Base-by-base conservation (phyloP, 2,329 filamentous ascomycete genomes). In the Aspergillus sclerotialis region DNA sequence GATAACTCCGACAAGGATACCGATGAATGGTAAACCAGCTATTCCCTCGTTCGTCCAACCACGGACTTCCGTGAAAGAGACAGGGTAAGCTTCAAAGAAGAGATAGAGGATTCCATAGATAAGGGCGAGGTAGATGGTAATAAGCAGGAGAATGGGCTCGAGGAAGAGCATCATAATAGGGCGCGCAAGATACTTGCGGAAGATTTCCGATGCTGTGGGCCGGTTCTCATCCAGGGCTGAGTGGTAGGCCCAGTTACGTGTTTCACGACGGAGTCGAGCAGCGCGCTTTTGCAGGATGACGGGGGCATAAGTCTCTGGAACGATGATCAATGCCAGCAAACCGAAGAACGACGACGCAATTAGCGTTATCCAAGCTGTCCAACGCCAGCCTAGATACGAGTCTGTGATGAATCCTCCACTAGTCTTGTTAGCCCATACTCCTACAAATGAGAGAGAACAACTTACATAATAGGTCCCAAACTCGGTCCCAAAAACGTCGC, bases 321-420 rank as follows among this genome's bases (percentile, higher is more conserved):
- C 54, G n/a, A 68, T 47, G 17, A 72, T 38, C 10, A 69, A 39
- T 0, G 60, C 65, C n/a, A 72, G 37, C 3, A 58, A 34, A 7
- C 62, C 61, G 39, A 73, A 63, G 4, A 63, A 45, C 7, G 52
- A 53, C 2, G 58, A 57, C 46, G 71, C 62, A 32, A 78, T 75
- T 29, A 70, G 47, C 0, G 70, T 75, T 15, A 76, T 63, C 60
- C 73, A 78, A 7, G 65, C 65, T 0, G 71, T 76, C 72, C 73
- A 77, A 12, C 73, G 60, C 73, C 74, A 77, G 11, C 71, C 70
- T 1, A 76, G 63, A 42, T 65, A 44, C 5, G 59, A 67, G 26
- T 68, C 57, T 0, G 65, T 66, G 21, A 73, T 63, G 36, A 72
- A 75, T 0, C 64, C 68, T 7, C 70, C 70, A 7, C 69, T 56